Conservation (phyloP, 495 filamentous ascomycete species). For the Geoglossum glabrum region DNA sequence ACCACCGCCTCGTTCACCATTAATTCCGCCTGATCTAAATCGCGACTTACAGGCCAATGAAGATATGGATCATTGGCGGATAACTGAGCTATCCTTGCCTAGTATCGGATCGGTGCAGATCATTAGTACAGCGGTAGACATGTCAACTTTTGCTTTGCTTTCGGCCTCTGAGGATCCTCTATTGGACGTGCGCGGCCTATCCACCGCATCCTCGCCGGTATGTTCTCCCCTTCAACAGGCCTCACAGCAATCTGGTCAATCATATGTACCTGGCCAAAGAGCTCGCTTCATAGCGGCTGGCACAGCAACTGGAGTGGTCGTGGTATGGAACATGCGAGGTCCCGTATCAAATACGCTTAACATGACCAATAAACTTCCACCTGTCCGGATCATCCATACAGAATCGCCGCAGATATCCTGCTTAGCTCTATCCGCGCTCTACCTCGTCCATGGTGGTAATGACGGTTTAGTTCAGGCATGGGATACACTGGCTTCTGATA, state of each 20-base stretch:
- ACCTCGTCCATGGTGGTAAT: conserved; percentile 80
- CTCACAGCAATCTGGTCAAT: conserved; percentile 20
- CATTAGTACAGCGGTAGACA: conserved; percentile 54
- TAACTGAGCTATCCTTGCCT: conserved; percentile 35
- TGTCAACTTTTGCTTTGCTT: conserved; percentile 47
- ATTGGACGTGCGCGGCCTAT: conserved; percentile 32
- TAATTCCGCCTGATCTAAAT: neutral
- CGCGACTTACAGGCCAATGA: neutral
- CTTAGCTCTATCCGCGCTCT: conserved; percentile 69
- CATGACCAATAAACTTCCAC: conserved; percentile 33
- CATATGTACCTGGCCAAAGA: conserved; percentile 59
- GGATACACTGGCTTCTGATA: conserved; percentile 76
- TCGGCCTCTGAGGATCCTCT: conserved; percentile 60
- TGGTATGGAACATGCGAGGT: conserved; percentile 70
- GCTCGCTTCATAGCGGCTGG: conserved; percentile 66
- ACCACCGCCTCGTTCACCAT: neutral
- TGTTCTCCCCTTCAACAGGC: conserved; percentile 36
- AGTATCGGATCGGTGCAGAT: conserved; percentile 34
- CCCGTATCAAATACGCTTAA: conserved; percentile 30
- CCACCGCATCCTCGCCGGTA: conserved; percentile 33
- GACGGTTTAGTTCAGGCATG: conserved; percentile 92
- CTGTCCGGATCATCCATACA: conserved; percentile 68
- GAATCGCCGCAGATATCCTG: conserved; percentile 71
- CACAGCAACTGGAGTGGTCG: conserved; percentile 53
- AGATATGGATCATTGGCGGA: conserved; percentile 35